A percentile compares a stretch with the other conserved stretches of the same genome.
phyloP scores from a whole-genome alignment of 352 stramenopile genomes.

The Globisporangium perplexum region DNA sequence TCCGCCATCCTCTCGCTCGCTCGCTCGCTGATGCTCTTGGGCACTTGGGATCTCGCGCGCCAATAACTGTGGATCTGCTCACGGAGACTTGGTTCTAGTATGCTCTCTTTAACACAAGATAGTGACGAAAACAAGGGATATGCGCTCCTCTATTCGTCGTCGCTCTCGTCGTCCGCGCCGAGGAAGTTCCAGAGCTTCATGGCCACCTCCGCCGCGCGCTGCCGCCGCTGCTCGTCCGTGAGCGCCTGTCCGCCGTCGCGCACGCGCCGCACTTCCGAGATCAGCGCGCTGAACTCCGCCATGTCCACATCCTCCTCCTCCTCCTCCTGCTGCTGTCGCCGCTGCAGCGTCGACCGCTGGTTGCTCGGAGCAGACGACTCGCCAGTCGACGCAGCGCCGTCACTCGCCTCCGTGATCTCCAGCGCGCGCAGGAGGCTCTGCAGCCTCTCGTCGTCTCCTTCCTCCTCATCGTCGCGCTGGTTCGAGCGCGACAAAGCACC shows the following conservation, averaged over 20 bases:
- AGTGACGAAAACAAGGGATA: not conserved
- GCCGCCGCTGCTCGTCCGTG: constrained; percentile 54
- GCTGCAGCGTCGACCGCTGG: not conserved
- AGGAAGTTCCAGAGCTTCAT: constrained; percentile 76
- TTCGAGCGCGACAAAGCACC: constrained; percentile 5
- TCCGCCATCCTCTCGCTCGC: constrained; percentile 43
- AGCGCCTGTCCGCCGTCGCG: constrained; percentile 45
- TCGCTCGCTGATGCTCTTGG: constrained; percentile 6
- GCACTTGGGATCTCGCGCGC: not conserved
- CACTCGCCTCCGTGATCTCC: constrained; percentile 24
- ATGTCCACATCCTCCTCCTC: constrained; percentile 50
- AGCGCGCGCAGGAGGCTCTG: constrained; percentile 43
- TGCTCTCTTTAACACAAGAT: not conserved
- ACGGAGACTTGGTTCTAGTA: not conserved
- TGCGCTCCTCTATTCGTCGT: constrained; percentile 3
- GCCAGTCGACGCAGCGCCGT: not conserved
- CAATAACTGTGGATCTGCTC: not conserved
- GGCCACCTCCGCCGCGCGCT: constrained; percentile 63
- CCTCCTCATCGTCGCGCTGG: constrained; percentile 4
- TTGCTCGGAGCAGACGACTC: not conserved
- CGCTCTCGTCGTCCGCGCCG: constrained; percentile 35
- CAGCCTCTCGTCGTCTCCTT: constrained; percentile 29
- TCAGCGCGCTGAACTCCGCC: constrained; percentile 50
- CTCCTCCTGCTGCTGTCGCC: too few species aligned
- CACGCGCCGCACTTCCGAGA: constrained; percentile 63